A percentile compares a stretch with the other conserved stretches of the same genome.
Conservation (phyloP, 1,284 basidiomycete genomes). For the Tremellales sp. region DNA sequence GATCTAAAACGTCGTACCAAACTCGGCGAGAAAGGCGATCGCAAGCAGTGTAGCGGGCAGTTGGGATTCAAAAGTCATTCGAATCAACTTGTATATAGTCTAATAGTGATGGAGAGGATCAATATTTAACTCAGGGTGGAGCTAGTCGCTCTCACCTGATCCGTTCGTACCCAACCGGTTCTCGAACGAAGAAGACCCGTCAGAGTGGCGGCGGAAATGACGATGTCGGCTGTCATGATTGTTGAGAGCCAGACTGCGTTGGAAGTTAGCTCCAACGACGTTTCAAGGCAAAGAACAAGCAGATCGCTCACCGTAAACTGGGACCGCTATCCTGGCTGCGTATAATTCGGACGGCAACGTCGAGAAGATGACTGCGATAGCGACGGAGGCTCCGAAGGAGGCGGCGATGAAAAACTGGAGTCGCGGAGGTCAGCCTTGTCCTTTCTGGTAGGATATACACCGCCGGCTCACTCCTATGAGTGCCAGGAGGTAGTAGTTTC, state of each 20-base stretch:
- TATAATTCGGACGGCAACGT: slow-evolving; percentile 11
- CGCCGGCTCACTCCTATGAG: slow-evolving; percentile 8
- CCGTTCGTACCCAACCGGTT: slow-evolving; percentile 33
- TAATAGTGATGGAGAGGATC: background rate
- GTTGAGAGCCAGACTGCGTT: slow-evolving; percentile 20
- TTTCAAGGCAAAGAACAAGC: background rate
- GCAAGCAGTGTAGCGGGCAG: slow-evolving; percentile 24
- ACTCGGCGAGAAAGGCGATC: slow-evolving; percentile 21
- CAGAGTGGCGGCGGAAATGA: slow-evolving; percentile 25
- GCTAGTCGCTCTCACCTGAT: slow-evolving; percentile 13
- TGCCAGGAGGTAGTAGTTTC: slow-evolving; percentile 8
- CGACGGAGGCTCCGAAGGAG: slow-evolving; percentile 14
- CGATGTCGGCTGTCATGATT: slow-evolving; percentile 26
- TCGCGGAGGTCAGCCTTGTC: background rate
- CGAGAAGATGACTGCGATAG: slow-evolving; percentile 20
- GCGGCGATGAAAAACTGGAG: slow-evolving; percentile 2
- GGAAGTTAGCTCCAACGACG: background rate
- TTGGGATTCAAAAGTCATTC: slow-evolving; percentile 31
- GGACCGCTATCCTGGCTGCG: slow-evolving; percentile 8
- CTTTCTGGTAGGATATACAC: background rate
- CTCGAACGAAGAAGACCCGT: slow-evolving; percentile 19
- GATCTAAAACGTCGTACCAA: slow-evolving; percentile 10
- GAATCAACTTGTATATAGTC: slow-evolving; percentile 22
- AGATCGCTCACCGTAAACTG: slow-evolving; percentile 4
- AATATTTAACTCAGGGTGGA: background rate